Evolutionary conservation across 805 yeast genomes (phyloP).

Genomic region (Spathaspora girioi): DNA sequence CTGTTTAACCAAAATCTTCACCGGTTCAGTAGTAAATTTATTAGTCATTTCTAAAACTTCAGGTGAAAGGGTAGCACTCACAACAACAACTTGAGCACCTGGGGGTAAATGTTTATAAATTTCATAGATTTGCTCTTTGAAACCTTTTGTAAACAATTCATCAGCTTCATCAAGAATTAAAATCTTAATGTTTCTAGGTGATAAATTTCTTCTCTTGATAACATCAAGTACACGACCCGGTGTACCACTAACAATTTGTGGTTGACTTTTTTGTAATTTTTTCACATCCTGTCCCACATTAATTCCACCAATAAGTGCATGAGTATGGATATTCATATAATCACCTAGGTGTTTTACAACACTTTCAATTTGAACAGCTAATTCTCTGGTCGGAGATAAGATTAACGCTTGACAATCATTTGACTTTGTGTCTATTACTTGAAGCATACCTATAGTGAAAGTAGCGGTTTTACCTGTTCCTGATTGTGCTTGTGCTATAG

Average conservation of each 20-base stretch:
- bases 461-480: slow-evolving; percentile 99
- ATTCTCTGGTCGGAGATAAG: slow-evolving; percentile 93
- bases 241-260: slow-evolving; percentile 90
- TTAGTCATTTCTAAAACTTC: slow-evolving; percentile 90
- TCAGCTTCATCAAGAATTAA: slow-evolving; percentile 95
- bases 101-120: slow-evolving; percentile 82
- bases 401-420: slow-evolving; percentile 85
- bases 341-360: slow-evolving; percentile 85
- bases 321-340: slow-evolving; percentile 79
- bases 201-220: slow-evolving; percentile 76
- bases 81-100: slow-evolving; percentile 86
- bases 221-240: slow-evolving; percentile 95
- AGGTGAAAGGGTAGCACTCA: slow-evolving; percentile 90
- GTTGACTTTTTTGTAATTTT: slow-evolving; percentile 67
- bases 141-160: slow-evolving; percentile 88
- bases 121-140: slow-evolving; percentile 92
- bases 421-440: slow-evolving; percentile 70
- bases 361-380: slow-evolving; percentile 88
- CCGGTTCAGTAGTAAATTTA: slow-evolving; percentile 91
- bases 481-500: slow-evolving; percentile 97
- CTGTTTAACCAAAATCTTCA: slow-evolving; percentile 88
- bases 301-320: slow-evolving; percentile 94
- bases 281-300: slow-evolving; percentile 77
- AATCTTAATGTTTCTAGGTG: slow-evolving; percentile 78
- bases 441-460: slow-evolving; percentile 89